Percentiles rank a stretch among this genome's conserved stretches.
Conservation (phyloP, 192 early-diverging fungal species). For the Gaertneriomyces semiglobifer region DNA sequence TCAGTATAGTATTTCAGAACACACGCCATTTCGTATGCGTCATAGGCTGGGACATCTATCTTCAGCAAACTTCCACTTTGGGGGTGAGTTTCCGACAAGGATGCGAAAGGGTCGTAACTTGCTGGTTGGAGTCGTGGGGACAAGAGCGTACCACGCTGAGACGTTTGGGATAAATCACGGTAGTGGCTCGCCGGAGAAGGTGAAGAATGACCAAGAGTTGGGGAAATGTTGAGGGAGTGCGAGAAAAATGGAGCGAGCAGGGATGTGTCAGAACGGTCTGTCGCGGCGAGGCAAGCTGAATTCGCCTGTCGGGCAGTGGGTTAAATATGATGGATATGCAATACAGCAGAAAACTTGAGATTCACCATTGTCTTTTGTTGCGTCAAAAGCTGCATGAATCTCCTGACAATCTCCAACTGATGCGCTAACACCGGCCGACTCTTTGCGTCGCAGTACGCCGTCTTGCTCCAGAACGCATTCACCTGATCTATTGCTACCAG, state of each 20-base stretch:
- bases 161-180: conserved; percentile 8
- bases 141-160: conserved; percentile 15
- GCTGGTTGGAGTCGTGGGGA: conserved; percentile 8
- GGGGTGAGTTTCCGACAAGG: background rate
- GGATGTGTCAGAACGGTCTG: conserved; percentile 19
- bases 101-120: conserved; percentile 20
- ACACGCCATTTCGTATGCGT: conserved; percentile 13
- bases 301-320: background rate
- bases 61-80: background rate
- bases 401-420: conserved; percentile 7
- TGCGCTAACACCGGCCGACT: conserved; percentile 15
- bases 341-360: background rate
- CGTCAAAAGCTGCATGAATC: conserved; percentile 8
- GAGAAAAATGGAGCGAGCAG: conserved; percentile 9
- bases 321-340: no score
- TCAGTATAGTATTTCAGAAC: conserved; percentile 14
- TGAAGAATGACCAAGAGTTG: background rate
- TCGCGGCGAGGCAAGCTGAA: conserved; percentile 14
- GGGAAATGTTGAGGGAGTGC: conserved; percentile 7
- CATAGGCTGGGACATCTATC: conserved; percentile 4
- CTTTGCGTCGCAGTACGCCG: conserved; percentile 20
- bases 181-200: conserved; percentile 3
- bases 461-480: conserved; percentile 21
- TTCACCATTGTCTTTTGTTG: conserved; percentile 1
- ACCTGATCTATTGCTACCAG: conserved; percentile 25